Conservation (phyloP, 176 grass and related monocot genomes). For the barley (Hordeum vulgare) region MorexV3_pseudomolecules_assembly NC_058522.1:372052077-372052576, state of each 20-base stretch:
- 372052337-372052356: slow-evolving; percentile 54
- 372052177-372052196: slow-evolving; percentile 36
- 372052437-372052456: background rate
- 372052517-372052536: background rate
- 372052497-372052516: background rate
- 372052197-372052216: slow-evolving; percentile 28
- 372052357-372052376: slow-evolving; percentile 94
- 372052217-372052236: slow-evolving; percentile 13
- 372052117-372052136: slow-evolving; percentile 6
- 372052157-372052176: background rate
- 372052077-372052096: background rate
- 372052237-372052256: slow-evolving; percentile 21
- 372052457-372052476: background rate
- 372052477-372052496: background rate
- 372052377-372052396: slow-evolving; percentile 49
- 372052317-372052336: slow-evolving; percentile 87
- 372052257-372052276: slow-evolving; percentile 58
- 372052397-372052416: background rate
- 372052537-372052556: background rate
- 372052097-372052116: background rate
- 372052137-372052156: background rate
- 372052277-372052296: slow-evolving; percentile 90
- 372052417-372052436: background rate
- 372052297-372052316: slow-evolving; percentile 82
- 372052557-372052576: background rate